Base-by-base conservation (phyloP, 164 flowering plant species). In the Aristolochia contorta region DNA sequence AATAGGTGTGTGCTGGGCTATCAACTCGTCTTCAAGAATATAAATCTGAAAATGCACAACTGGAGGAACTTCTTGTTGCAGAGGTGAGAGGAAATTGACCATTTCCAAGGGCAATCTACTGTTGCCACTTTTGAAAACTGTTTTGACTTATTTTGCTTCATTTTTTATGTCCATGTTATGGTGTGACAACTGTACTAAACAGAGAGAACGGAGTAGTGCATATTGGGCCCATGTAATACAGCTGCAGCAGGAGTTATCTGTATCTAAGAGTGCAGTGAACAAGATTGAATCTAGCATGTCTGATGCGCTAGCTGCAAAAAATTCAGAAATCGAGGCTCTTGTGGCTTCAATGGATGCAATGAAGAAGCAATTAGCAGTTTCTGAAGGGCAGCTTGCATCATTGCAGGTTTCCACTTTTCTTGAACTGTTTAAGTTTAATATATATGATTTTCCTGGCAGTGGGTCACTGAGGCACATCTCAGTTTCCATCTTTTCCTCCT, bases 1-100 rank as follows among this genome's bases (percentile, higher is more conserved):
- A 52, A 21, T 72, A 94, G 99, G 96, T 91, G 60, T 91, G 97
- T 79, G 91, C 96, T 74, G 99, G 99, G 69, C 96, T 94, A 67
- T 85, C 93, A 71, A 74, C 91, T 45, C 97, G 99, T 60, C 94
- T 94, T 69, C 97, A 94, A 70, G 99, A 91, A 67, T 91, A 83
- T 80, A 94, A 94, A 77, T 83, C 84, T 56, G 99, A 94, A 78
- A 94, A 89, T 89, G 88, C 91, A 70, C 99, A 94, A 71, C 72
- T 94, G 64, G 99, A 94, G 72, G 97, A 94, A 74, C 96, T 94
- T 77, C 96, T 94, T 13, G 53, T 62, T 66, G 82, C 91, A 52
- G 99, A 94, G 90, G 99, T 91, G 66, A 79, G 60, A 23, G 22
- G 27, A 13, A 16, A 56, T 2, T 37, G 47, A 7, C 20, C 16